Percentiles rank a stretch among this genome's conserved stretches.
phyloP scores from a whole-genome alignment of 345 rosid genomes.

The Eucalyptus viminalis region DNA sequence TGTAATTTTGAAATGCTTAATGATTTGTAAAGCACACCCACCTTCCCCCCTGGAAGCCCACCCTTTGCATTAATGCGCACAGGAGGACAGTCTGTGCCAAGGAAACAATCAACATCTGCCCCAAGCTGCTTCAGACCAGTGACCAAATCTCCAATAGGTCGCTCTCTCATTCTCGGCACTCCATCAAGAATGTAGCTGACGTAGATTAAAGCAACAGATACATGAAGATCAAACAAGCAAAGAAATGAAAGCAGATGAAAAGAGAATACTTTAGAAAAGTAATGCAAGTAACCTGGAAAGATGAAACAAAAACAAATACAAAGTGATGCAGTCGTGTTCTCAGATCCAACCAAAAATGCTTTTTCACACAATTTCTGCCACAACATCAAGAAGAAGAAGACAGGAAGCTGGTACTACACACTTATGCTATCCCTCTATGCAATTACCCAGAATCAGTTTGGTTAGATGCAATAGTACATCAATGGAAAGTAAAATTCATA shows the following conservation, averaged over 20 bases:
- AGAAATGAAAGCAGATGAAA: background rate
- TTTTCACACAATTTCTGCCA: background rate
- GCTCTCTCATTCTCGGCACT: conserved; percentile 92
- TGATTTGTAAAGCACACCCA: conserved; percentile 1
- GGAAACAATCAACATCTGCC: conserved; percentile 64
- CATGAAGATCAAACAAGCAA: background rate
- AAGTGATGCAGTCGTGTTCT: background rate
- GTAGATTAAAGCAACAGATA: background rate
- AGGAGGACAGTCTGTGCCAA: conserved; percentile 83
- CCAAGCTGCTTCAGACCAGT: conserved; percentile 90
- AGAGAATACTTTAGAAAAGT: background rate
- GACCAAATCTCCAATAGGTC: conserved; percentile 91
- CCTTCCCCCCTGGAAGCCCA: conserved; percentile 98
- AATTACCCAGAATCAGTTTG: background rate
- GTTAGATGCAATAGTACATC: background rate
- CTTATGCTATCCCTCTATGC: background rate
- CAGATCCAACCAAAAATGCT: background rate
- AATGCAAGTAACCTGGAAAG: background rate
- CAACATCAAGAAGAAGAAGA: background rate
- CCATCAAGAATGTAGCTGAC: conserved; percentile 89
- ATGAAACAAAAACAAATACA: background rate
- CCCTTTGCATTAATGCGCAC: conserved; percentile 71
- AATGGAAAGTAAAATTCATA: background rate
- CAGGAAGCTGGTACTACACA: background rate
- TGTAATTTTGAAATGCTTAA: background rate